Evolutionary conservation across 768 basidiomycete species (phyloP), one percentile per base, ranked within the genome.

Genomic region (Hypholoma fasciculare): DNA sequence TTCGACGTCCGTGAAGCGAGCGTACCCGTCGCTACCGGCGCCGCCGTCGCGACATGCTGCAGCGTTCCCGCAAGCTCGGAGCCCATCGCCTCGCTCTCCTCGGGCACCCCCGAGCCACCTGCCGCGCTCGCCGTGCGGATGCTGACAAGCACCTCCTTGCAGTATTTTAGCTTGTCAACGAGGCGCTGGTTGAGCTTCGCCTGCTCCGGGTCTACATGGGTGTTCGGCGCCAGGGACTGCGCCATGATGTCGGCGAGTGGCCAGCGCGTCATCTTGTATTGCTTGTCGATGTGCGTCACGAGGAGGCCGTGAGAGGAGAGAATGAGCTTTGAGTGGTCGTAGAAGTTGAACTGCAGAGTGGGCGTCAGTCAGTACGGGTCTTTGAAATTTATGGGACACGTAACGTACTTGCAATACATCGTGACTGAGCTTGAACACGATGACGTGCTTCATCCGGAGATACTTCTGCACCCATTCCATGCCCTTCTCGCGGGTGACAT

Each of bases 401-500:
- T 51, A 54, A 61, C 82, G 46, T 57, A 92, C 95, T 86, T 98
- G 96, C n/a, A 98, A 73, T 55, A 94, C 88, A 66, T 96, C 95
- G 67, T 97, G 94, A 72, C 92, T 95, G 73, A 98, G 74, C 80
- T 94, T 90, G 81, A 99, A 99, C 34, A 98, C 89, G 61, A 98
- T 96, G 49, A 96, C 94, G 64, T 95, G 89, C 75, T 96, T 97
- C 93, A 96, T 96, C 63, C 96, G 81, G 61, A 98, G 81, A 71
- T 96, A 98, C 74, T 92, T 93, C 74, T 94, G 90, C 47, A 98
- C 90, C 78, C 96, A 98, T 64, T 92, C 91, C 94, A 98, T 94
- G 19, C 95, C 95, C 65, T 82, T 86, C 48, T 82, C 83, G 54
- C 89, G 75, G 9, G 78, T 77, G 44, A 72, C 54, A 65, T 96